Evolutionary conservation across 331 rosid species (phyloP), one percentile per base, ranked within the genome.

Genomic region (Malus hybrid): DNA sequence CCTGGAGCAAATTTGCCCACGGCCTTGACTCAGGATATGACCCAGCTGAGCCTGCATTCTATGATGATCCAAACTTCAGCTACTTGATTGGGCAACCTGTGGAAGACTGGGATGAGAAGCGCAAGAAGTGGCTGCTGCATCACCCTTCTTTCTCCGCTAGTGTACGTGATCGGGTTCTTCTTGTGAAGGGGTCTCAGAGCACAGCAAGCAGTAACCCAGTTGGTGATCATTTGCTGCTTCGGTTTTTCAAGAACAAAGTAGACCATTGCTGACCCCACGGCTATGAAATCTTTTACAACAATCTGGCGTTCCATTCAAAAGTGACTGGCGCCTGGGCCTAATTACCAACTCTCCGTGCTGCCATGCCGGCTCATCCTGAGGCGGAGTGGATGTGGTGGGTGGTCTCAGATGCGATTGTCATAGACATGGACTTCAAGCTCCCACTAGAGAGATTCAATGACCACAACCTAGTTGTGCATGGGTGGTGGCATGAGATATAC

Each of bases 371-470:
- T 22, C 96, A 89, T 14, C 95, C 91, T 1, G 96, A 93, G 57
- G 90, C 88, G 36, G 95, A 90, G 84, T 93, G 98, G 93, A 87
- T 89, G 81, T 93, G 88, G 91, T 93, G 97, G 97, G 94, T 90
- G 4, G 96, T 87, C 87, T 90, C 94, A 65, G 91, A 93, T 85
- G 96, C 95, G 34, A 5, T 83, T 66, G 80, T 93, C 89, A 89
- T 91, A 73, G 93, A 88, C 88, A 86, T 93, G 93, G 98, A 90
- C 11, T 93, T 89, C 80, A 86, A 78, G 67, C 87, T 87, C 6
- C 96, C 96, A 0, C 2, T 93, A 1, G 71, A 87, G 3, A 85
- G 88, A 18, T 93, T 87, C 87, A 85, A 67, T 58, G 71, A 84
- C 1, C 85, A 86, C 72, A 87, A 93, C 81, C 89, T 93, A 0